Evolutionary conservation across 768 basidiomycete genomes (phyloP).

Genomic region (Jaapia argillacea): DNA sequence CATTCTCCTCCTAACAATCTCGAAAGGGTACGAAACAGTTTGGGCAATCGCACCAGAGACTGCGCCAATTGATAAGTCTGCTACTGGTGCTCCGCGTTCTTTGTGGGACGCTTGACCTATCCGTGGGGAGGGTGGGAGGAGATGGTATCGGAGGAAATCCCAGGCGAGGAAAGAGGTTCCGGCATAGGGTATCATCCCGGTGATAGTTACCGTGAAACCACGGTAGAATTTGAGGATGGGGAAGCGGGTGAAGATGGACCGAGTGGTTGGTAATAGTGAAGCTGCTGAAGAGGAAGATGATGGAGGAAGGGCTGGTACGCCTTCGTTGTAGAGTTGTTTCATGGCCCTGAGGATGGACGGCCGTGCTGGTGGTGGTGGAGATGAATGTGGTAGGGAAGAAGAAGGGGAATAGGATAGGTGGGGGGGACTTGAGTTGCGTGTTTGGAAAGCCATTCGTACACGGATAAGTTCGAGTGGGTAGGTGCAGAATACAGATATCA

Average conservation of each 20-base stretch:
- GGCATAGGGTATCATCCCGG: slow-evolving; percentile 93
- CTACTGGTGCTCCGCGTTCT: slow-evolving; percentile 28
- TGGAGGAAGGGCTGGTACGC: slow-evolving; percentile 18
- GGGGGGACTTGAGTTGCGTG: slow-evolving; percentile 23
- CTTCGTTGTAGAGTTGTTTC: slow-evolving; percentile 63
- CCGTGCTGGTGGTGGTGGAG: slow-evolving; percentile 14
- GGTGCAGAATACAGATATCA: slow-evolving; percentile 81
- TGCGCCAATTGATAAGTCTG: slow-evolving; percentile 79
- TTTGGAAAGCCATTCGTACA: slow-evolving; percentile 90
- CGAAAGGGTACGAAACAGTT: slow-evolving; percentile 90
- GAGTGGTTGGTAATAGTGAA: slow-evolving; percentile 10
- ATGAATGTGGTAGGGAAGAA: neutral
- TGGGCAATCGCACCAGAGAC: slow-evolving; percentile 79
- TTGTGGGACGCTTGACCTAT: slow-evolving; percentile 14
- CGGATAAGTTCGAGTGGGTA: slow-evolving; percentile 95
- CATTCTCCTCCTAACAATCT: slow-evolving; percentile 86
- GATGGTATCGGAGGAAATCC: slow-evolving; percentile 60
- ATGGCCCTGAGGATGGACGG: slow-evolving; percentile 49
- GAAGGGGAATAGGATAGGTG: slow-evolving; percentile 3
- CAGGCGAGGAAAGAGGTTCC: slow-evolving; percentile 92
- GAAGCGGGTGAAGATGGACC: slow-evolving; percentile 41
- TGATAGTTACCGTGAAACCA: slow-evolving; percentile 87
- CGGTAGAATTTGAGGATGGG: slow-evolving; percentile 90
- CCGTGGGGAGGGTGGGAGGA: slow-evolving; percentile 36
- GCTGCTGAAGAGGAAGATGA: slow-evolving; percentile 10